These are phyloP conservation scores for Plasmopara halstedii DNA, from an alignment of 352 stramenopile genomes.

Conservation along the genomic window DNA sequence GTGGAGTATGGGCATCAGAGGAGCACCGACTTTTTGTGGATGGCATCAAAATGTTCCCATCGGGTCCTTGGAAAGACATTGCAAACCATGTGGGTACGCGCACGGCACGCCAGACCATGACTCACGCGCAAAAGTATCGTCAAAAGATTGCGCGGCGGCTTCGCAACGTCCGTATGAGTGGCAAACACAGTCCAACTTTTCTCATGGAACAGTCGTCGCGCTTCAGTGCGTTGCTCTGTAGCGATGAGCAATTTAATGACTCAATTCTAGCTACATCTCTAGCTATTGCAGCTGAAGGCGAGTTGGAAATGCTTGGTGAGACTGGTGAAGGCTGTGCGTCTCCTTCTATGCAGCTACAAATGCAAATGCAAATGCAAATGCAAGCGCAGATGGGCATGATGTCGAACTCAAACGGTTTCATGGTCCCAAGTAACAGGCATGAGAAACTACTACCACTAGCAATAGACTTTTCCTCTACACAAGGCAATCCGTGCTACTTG, in stretches of 20 bases:
- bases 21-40: slow-evolving; percentile 71
- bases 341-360: slow-evolving; percentile 20
- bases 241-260: slow-evolving; percentile 74
- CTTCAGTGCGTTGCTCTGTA: slow-evolving; percentile 62
- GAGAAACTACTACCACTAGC: slow-evolving; percentile 36
- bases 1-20: slow-evolving; percentile 63
- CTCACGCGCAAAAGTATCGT: slow-evolving; percentile 79
- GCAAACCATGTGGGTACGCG: slow-evolving; percentile 57
- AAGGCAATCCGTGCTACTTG: slow-evolving; percentile 41
- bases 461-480: slow-evolving; percentile 40
- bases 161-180: slow-evolving; percentile 62
- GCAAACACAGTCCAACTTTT: slow-evolving; percentile 57
- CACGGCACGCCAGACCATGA: slow-evolving; percentile 74
- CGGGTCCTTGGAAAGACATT: slow-evolving; percentile 74
- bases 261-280: slow-evolving; percentile 68
- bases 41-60: slow-evolving; percentile 71
- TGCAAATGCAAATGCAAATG: slow-evolving; percentile 12
- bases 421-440: slow-evolving; percentile 34
- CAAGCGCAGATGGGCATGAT: slow-evolving; percentile 12
- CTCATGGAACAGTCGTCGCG: slow-evolving; percentile 59
- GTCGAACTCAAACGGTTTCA: slow-evolving; percentile 7
- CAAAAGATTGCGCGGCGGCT: slow-evolving; percentile 73
- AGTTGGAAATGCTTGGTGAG: slow-evolving; percentile 59
- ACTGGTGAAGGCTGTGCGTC: slow-evolving; percentile 28
- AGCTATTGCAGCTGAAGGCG: slow-evolving; percentile 61